These are phyloP conservation scores for Huiozyma sinensis DNA, from an alignment of 805 yeast genomes.

Conservation along the genomic window DNA sequence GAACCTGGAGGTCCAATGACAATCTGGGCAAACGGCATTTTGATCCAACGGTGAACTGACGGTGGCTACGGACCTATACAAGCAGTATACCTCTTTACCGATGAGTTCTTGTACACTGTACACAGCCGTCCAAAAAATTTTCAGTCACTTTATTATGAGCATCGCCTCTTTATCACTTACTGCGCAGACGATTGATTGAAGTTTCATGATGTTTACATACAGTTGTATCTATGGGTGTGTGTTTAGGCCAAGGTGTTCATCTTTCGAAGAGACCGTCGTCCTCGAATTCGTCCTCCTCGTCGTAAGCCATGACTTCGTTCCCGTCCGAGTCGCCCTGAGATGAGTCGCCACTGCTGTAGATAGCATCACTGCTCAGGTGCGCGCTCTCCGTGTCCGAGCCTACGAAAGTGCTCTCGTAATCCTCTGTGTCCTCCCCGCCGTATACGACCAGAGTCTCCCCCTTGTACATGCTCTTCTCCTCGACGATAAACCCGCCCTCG, in stretches of 20 bases:
- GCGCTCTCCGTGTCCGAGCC: constrained; percentile 25
- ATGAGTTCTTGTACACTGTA: too few species aligned
- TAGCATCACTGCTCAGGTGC: constrained; percentile 7
- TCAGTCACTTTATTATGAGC: too few species aligned
- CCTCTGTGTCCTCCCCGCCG: constrained; percentile 15
- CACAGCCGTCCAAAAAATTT: too few species aligned
- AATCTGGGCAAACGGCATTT: constrained; percentile 71
- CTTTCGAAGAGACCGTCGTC: constrained; percentile 57
- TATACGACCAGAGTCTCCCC: constrained; percentile 45
- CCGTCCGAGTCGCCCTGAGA: constrained; percentile 19
- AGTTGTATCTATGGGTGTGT: background rate
- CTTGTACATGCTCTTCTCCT: constrained; percentile 40
- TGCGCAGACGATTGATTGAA: too few species aligned
- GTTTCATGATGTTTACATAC: background rate
- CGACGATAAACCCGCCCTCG: constrained; percentile 67
- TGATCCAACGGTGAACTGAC: background rate
- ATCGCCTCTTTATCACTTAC: too few species aligned
- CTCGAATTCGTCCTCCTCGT: constrained; percentile 36
- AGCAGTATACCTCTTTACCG: too few species aligned
- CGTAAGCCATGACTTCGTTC: constrained; percentile 31
- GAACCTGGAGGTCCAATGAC: constrained; percentile 98
- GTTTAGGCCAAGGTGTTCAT: constrained; percentile 9
- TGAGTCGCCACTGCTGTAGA: constrained; percentile 1
- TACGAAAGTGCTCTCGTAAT: constrained; percentile 1
- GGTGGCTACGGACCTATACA: too few species aligned